Evolutionary conservation across 2,329 filamentous ascomycete genomes (phyloP), one percentile per base, ranked within the genome.

Genomic region (Ophiognomonia clavigignenti-juglandacearum): DNA sequence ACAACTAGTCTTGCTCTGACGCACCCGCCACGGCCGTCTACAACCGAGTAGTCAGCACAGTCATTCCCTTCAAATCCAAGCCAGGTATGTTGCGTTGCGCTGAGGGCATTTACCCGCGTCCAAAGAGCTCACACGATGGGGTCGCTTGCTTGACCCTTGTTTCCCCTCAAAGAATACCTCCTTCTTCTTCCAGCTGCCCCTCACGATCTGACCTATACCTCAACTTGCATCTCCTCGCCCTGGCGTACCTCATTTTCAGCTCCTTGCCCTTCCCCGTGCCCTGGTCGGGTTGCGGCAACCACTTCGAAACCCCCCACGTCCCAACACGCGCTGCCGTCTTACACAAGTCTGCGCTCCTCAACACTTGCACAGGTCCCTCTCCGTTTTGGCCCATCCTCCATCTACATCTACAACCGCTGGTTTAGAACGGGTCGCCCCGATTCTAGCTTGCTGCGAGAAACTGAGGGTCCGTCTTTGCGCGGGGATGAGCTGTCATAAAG

Each of bases 361-460:
- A 20, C 35, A 39, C 36, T 23, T n/a, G n/a, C 35, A 9, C 35
- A 18, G 19, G 8, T 27, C 9, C 14, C 36, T 23, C 16, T 11
- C 23, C 18, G 20, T 18, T 22, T 24, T 16, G 36, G 20, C 26
- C 18, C 19, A 27, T 18, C 24, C 19, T 39, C 34, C 9, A 36
- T 27, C 41, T 27, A 18, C 22, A 26, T n/a, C n/a, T n/a, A n/a
- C n/a, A 5, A 31, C 36, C 10, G 10, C 6, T 9, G 18, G 26
- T 20, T 45, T 36, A 22, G 14, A 3, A 39, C 36, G 26, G 24
- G 4, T n/a, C 43, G 18, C n/a, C 38, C 43, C 35, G 26, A 34
- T 39, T 23, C 11, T 19, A 39, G 43, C 43, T 45, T 36, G 35
- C 27, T 18, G 19, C 36, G 19, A 45, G 38, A 20, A 35, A 34